Percentiles rank a stretch among this genome's conserved stretches.
Evolutionary conservation across 805 yeast genomes (phyloP).

Genomic region (Grigorovia jiainica): DNA sequence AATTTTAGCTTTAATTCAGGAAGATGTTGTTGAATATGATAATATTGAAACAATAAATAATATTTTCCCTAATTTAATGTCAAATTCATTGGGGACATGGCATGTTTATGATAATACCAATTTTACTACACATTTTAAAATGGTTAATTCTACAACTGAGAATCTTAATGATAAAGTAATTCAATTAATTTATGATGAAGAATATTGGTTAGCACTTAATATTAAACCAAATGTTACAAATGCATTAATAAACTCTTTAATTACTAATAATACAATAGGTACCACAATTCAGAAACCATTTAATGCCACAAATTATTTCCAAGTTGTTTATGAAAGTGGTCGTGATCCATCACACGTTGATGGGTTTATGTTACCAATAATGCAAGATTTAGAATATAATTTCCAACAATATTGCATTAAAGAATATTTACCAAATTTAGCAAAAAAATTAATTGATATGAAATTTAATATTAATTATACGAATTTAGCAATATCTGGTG

Average conservation of each 20-base stretch:
- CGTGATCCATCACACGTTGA: slow-evolving; percentile 47
- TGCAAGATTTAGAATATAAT: slow-evolving; percentile 28
- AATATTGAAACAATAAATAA: background rate
- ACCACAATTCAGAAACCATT: slow-evolving; percentile 8
- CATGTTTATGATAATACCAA: slow-evolving; percentile 18
- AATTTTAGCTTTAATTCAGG: slow-evolving; percentile 1
- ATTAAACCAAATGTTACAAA: slow-evolving; percentile 41
- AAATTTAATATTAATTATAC: slow-evolving; percentile 7
- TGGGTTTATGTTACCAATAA: slow-evolving; percentile 36
- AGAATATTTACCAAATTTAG: slow-evolving; percentile 13
- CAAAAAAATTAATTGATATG: slow-evolving; percentile 6
- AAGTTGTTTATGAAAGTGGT: slow-evolving; percentile 49
- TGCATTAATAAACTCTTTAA: slow-evolving; percentile 17
- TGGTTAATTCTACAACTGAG: slow-evolving; percentile 7
- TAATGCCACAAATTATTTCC: slow-evolving; percentile 23
- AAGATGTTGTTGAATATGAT: background rate
- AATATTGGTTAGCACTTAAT: slow-evolving; percentile 59
- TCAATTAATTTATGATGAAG: slow-evolving; percentile 41
- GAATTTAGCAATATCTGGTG: slow-evolving; percentile 17
- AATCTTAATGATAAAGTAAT: slow-evolving; percentile 31
- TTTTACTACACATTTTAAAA: slow-evolving; percentile 13
- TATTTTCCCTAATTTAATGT: slow-evolving; percentile 1
- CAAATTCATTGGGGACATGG: slow-evolving; percentile 21
- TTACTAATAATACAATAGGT: slow-evolving; percentile 10
- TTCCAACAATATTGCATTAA: slow-evolving; percentile 4